These are phyloP conservation scores for Lactuca sativa DNA, from an alignment of 129 eudicot species.

Conservation along the genomic window DNA sequence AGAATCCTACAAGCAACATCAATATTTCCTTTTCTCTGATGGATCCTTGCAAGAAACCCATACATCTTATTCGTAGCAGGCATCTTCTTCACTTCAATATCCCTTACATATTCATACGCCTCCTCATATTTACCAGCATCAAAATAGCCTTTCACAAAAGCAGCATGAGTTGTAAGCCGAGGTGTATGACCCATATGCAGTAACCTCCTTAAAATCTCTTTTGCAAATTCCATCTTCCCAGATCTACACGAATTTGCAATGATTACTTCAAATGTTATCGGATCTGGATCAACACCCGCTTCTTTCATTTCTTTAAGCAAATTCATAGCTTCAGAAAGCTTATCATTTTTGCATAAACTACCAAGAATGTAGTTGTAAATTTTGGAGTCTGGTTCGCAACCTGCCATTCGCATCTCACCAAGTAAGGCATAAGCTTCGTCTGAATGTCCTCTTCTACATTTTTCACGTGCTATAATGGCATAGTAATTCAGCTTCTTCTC, in stretches of 20 bases:
- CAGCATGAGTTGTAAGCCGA: conserved; percentile 52
- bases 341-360: conserved; percentile 51
- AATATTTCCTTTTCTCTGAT: conserved; percentile 48
- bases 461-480: conserved; percentile 51
- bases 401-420: conserved; percentile 48
- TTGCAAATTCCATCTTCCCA: conserved; percentile 52
- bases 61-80: conserved; percentile 42
- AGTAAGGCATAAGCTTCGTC: conserved; percentile 52
- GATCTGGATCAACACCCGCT: conserved; percentile 40
- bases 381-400: conserved; percentile 44
- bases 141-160: conserved; percentile 54
- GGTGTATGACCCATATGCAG: conserved; percentile 42
- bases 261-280: conserved; percentile 58
- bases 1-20: conserved; percentile 47
- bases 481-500: conserved; percentile 46
- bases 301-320: conserved; percentile 51
- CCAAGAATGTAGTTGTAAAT: conserved; percentile 68
- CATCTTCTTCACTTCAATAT: conserved; percentile 33
- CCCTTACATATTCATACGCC: conserved; percentile 48
- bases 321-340: conserved; percentile 39
- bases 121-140: conserved; percentile 45
- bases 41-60: conserved; percentile 59
- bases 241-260: conserved; percentile 40
- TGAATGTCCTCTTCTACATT: conserved; percentile 41
- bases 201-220: conserved; percentile 37